Evolutionary conservation across 345 rosid genomes (phyloP).

Genomic region (Gossypium anomalum): DNA sequence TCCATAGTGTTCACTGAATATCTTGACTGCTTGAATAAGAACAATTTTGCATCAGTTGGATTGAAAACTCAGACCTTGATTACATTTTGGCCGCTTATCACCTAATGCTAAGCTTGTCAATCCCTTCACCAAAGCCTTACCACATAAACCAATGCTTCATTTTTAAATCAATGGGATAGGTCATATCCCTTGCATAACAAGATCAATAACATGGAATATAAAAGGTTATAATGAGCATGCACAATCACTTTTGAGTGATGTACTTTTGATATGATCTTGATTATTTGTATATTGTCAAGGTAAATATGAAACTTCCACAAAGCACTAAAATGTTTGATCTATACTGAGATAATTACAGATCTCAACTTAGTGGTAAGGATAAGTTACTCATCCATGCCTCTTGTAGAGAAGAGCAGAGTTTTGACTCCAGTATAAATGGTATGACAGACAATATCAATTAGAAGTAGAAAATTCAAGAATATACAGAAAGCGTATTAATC

Average conservation of each 20-base stretch:
- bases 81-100: neutral
- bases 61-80: neutral
- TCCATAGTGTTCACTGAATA: neutral
- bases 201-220: neutral
- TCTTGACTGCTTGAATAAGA: neutral
- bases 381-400: neutral
- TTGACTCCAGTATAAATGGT: neutral
- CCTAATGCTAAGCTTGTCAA: neutral
- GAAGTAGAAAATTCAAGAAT: neutral
- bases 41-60: neutral
- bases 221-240: neutral
- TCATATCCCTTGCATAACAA: neutral
- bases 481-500: neutral
- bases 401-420: neutral
- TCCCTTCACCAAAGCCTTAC: slow-evolving; percentile 4
- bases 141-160: neutral
- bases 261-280: neutral
- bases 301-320: neutral
- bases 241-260: neutral
- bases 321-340: neutral
- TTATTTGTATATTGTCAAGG: neutral
- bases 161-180: neutral
- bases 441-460: neutral
- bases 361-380: neutral
- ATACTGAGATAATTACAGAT: neutral